Base-by-base conservation (phyloP, 2,329 filamentous ascomycete genomes). In the Bipolaris victoriae region DNA sequence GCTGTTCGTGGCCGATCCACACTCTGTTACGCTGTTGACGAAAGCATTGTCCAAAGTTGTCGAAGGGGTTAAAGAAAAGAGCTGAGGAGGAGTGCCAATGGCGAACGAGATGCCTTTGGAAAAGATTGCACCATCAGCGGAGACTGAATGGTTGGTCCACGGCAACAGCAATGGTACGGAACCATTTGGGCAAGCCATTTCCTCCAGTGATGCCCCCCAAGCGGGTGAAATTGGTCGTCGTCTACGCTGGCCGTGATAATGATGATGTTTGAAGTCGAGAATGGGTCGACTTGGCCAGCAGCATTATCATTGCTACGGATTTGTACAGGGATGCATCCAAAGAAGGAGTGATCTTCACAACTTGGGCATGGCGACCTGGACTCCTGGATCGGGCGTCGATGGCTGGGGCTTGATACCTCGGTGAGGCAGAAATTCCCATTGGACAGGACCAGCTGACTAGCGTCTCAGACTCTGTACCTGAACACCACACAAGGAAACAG, bases 61-160 rank as follows among this genome's bases (percentile, higher is more conserved):
- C 20, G 62, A 63, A 35, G 62, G 62, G 24, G 57, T 65, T 15
- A 65, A 55, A 31, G 62, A 62, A 39, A 65, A 65, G 3, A 56
- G 41, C 16, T 65, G 62, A 41, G 60, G 55, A 49, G 60, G 62
- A 16, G 62, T 65, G 15, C 62, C 62, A 18, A 65, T 53, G 18
- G 58, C 43, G 39, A 65, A 65, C 0, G 60, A 61, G 20, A 65
- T 59, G 37, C 62, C 62, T 43, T 61, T 58, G n/a, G 60, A 59
- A 24, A 63, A 31, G 31, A 63, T 55, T 15, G 52, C 47, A 49
- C 58, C 60, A 9, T 54, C 51, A 20, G 60, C 53, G 7, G 62
- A 61, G 20, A 61, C 58, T 20, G 62, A 54, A 36, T 62, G 58
- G 52, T 65, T 65, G 15, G 62, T 55, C 62, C 62, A 65, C 3